phyloP scores from a whole-genome alignment of 1,284 basidiomycete genomes.

The Bjerkandera adusta region DNA sequence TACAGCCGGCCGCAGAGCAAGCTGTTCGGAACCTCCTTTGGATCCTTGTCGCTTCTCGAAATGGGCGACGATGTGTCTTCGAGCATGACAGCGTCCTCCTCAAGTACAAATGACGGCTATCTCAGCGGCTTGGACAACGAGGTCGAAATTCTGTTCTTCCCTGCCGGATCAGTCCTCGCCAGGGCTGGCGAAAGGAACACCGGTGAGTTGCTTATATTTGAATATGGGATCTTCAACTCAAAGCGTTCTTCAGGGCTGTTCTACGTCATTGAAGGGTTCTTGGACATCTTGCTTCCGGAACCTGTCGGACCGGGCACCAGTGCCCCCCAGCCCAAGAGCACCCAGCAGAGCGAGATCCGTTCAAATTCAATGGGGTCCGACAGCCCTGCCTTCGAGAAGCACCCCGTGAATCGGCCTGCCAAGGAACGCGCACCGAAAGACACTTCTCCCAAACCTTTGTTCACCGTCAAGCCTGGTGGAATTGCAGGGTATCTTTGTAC shows the following conservation, averaged over 20 bases:
- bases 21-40: conserved; percentile 77
- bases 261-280: conserved; percentile 97
- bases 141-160: conserved; percentile 93
- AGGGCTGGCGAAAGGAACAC: conserved; percentile 90
- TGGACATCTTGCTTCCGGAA: conserved; percentile 85
- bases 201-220: conserved; percentile 39
- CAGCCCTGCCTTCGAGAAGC: conserved; percentile 3
- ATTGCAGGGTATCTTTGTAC: conserved; percentile 95
- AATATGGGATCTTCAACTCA: background rate
- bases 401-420: conserved; percentile 4
- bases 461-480: conserved; percentile 96
- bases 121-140: conserved; percentile 89
- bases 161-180: conserved; percentile 83
- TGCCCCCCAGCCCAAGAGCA: conserved; percentile 9
- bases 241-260: conserved; percentile 67
- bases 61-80: conserved; percentile 61
- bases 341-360: conserved; percentile 12
- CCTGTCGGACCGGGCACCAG: conserved; percentile 23
- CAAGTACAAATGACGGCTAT: conserved; percentile 55
- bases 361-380: background rate
- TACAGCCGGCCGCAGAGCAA: conserved; percentile 39
- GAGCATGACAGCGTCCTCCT: conserved; percentile 61
- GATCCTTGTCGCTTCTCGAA: conserved; percentile 83
- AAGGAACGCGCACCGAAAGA: conserved; percentile 12
- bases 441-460: conserved; percentile 61